Conservation (phyloP, 352 stramenopile genomes). For the Globisporangium abappressorium region DNA sequence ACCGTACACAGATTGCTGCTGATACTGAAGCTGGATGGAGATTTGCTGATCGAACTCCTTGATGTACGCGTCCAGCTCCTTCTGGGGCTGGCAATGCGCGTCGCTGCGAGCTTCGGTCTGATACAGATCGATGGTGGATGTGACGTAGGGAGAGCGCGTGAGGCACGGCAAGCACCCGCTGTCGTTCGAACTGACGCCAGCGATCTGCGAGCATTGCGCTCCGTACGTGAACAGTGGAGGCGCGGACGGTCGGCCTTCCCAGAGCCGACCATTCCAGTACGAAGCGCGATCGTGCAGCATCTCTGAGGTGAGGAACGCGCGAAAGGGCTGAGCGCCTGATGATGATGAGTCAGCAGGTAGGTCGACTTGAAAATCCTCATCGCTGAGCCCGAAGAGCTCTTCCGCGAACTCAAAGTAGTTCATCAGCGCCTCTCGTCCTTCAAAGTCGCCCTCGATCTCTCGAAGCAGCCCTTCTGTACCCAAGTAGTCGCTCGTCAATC, state of each 20-base stretch:
- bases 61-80: slow-evolving; percentile 76
- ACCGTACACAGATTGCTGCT: slow-evolving; percentile 59
- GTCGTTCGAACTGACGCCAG: slow-evolving; percentile 30
- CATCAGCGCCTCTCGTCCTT: slow-evolving; percentile 67
- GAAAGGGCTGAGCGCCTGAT: slow-evolving; percentile 30
- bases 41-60: slow-evolving; percentile 83
- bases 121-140: slow-evolving; percentile 36
- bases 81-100: slow-evolving; percentile 52
- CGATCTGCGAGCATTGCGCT: slow-evolving; percentile 48
- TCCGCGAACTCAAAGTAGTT: slow-evolving; percentile 73
- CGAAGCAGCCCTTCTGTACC: slow-evolving; percentile 64
- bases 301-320: slow-evolving; percentile 39
- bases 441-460: slow-evolving; percentile 81
- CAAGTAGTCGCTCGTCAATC: slow-evolving; percentile 89
- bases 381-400: slow-evolving; percentile 59
- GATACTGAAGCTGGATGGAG: slow-evolving; percentile 71
- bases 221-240: slow-evolving; percentile 74
- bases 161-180: slow-evolving; percentile 61
- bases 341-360: background rate
- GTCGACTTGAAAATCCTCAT: slow-evolving; percentile 38
- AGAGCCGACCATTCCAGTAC: slow-evolving; percentile 80
- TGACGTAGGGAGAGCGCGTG: slow-evolving; percentile 55
- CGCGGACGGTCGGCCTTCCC: slow-evolving; percentile 68
- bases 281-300: slow-evolving; percentile 55
- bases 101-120: slow-evolving; percentile 30